Evolutionary conservation across 306 rosid genomes (phyloP).

Genomic region (Inga leiocalycina): DNA sequence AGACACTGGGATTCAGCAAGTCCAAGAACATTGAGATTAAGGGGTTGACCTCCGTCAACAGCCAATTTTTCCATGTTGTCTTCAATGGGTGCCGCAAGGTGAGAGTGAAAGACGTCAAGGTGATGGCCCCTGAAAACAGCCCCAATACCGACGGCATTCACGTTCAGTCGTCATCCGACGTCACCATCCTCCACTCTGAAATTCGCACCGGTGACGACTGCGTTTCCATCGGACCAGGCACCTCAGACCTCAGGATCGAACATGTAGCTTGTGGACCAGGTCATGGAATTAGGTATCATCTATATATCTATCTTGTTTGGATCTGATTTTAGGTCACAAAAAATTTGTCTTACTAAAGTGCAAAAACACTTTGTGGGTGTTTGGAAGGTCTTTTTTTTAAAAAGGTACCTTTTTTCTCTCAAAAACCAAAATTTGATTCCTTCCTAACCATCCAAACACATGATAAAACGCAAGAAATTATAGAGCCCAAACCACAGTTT

Average conservation of each 20-base stretch:
- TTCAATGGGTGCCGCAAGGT: constrained; percentile 49
- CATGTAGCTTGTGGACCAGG: constrained; percentile 63
- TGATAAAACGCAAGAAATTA: too few species aligned
- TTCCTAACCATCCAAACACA: too few species aligned
- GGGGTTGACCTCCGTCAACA: constrained; percentile 47
- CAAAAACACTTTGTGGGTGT: too few species aligned
- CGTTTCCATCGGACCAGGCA: constrained; percentile 62
- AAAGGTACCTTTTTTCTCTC: too few species aligned
- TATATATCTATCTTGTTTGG: too few species aligned
- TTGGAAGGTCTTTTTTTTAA: too few species aligned
- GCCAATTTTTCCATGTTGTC: constrained; percentile 56
- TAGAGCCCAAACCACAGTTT: too few species aligned
- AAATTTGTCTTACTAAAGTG: too few species aligned
- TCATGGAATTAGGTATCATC: constrained; percentile 65
- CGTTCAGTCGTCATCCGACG: constrained; percentile 42
- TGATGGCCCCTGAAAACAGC: constrained; percentile 45
- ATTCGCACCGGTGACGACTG: constrained; percentile 66
- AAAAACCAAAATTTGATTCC: too few species aligned
- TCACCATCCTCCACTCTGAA: constrained; percentile 44
- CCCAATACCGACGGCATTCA: constrained; percentile 84
- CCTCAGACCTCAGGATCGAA: constrained; percentile 57
- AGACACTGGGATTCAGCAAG: constrained; percentile 49
- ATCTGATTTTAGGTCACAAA: too few species aligned
- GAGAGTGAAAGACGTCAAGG: constrained; percentile 35
- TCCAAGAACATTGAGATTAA: constrained; percentile 44